Evolutionary conservation across 164 flowering plant genomes (phyloP).

Genomic region (Magnolia sinica): DNA sequence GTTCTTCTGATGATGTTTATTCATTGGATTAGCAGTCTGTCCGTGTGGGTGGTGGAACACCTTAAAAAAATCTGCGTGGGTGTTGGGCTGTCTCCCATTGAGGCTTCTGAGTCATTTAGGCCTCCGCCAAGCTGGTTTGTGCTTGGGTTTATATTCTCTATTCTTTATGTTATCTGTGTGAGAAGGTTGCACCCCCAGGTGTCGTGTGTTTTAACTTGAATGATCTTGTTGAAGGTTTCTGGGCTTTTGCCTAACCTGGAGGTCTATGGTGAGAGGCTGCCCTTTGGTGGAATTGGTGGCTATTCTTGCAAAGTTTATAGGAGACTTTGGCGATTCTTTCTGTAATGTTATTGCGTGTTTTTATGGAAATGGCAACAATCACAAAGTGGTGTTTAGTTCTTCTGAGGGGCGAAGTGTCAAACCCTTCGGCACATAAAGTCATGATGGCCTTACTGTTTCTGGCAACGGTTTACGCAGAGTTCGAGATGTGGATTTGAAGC

Average conservation of each 20-base stretch:
- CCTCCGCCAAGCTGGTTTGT: slow-evolving; percentile 23
- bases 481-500: slow-evolving; percentile 99
- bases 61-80: not conserved
- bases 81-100: slow-evolving; percentile 8
- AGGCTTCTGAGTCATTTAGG: slow-evolving; percentile 11
- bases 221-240: slow-evolving; percentile 73
- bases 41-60: not conserved
- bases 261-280: slow-evolving; percentile 66
- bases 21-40: slow-evolving; percentile 9
- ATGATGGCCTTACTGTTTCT: slow-evolving; percentile 98
- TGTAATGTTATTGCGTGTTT: slow-evolving; percentile 84
- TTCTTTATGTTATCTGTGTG: slow-evolving; percentile 25
- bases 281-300: slow-evolving; percentile 78
- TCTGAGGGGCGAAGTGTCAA: slow-evolving; percentile 77
- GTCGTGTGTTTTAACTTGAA: slow-evolving; percentile 55
- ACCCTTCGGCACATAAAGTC: slow-evolving; percentile 61
- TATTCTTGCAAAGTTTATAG: slow-evolving; percentile 64
- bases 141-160: slow-evolving; percentile 23
- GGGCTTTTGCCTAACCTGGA: slow-evolving; percentile 69
- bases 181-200: slow-evolving; percentile 38
- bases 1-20: not conserved
- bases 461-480: slow-evolving; percentile 97
- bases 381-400: slow-evolving; percentile 92
- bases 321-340: slow-evolving; percentile 87
- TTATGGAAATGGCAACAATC: slow-evolving; percentile 74